phyloP scores from a whole-genome alignment of 2,329 filamentous ascomycete genomes.

The Fonsecaea erecta region DNA sequence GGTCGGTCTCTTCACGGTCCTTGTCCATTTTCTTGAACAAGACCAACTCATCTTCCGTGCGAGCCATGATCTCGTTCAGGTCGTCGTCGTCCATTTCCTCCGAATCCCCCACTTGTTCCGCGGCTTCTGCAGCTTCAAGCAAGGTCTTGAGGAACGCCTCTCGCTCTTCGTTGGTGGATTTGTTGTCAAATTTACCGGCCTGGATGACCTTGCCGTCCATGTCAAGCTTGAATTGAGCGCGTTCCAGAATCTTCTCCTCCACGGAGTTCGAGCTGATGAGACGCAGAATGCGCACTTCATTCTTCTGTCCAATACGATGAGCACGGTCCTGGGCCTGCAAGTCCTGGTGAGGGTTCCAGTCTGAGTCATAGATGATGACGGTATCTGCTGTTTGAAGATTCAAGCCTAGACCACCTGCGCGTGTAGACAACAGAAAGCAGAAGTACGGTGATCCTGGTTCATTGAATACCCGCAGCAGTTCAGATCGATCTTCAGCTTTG shows the following conservation, averaged over 20 bases:
- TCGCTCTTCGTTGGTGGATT: slow-evolving; percentile 96
- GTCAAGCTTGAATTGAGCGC: slow-evolving; percentile 95
- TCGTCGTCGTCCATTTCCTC: slow-evolving; percentile 97
- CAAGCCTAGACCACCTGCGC: slow-evolving; percentile 94
- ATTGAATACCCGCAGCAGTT: slow-evolving; percentile 87
- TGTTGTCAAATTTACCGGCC: slow-evolving; percentile 98
- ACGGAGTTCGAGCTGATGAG: slow-evolving; percentile 96
- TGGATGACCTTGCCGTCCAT: slow-evolving; percentile 99
- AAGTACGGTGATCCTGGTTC: slow-evolving; percentile 89
- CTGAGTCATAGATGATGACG: slow-evolving; percentile 98
- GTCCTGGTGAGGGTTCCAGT: slow-evolving; percentile 99
- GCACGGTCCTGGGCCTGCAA: slow-evolving; percentile 98
- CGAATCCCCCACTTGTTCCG: slow-evolving; percentile 76
- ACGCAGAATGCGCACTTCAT: slow-evolving; percentile 94
- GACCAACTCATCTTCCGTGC: slow-evolving; percentile 76
- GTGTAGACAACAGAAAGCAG: slow-evolving; percentile 97
- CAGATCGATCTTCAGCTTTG: slow-evolving; percentile 95
- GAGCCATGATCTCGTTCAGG: slow-evolving; percentile 90
- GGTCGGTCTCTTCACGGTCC: slow-evolving; percentile 67
- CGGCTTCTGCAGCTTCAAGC: slow-evolving; percentile 75
- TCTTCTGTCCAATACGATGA: slow-evolving; percentile 99
- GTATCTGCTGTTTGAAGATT: slow-evolving; percentile 98
- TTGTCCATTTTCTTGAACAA: slow-evolving; percentile 84
- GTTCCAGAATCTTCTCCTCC: slow-evolving; percentile 97
- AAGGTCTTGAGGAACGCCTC: slow-evolving; percentile 95